Evolutionary conservation across 306 rosid species (phyloP), one percentile per base, ranked within the genome.

Genomic region (Amphicarpaea edgeworthii): DNA sequence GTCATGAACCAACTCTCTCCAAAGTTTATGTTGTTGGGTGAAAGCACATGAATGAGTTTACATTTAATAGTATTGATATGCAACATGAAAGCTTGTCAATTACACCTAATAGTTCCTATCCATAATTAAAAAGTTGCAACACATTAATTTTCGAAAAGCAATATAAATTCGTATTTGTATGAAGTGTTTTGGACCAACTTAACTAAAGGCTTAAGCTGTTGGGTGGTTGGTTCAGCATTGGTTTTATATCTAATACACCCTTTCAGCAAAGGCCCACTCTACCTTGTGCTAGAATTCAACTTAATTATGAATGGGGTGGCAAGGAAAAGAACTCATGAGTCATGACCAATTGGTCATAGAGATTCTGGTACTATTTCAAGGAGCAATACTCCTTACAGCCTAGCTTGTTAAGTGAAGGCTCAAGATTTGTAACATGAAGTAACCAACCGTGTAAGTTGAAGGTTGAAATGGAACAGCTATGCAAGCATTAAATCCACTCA

Each of bases 401-500:
- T 45, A 14, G 69, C 14, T 2, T 32, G 63, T 46, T 21, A 47
- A 59, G 47, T 20, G 64, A 34, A 57, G 24, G 32, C 63, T 59
- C 63, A n/a, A 69, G 28, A 32, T 59, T 69, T 57, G 17, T 11
- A 19, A 55, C 12, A 62, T 34, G 26, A 43, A 54, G 42, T 53
- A 53, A 17, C 14, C 58, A 54, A 55, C n/a, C 28, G 19, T 74
- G 15, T 42, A 19, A 12, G 12, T 24, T 28, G 9, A 63, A 21
- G 64, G 51, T 30, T 32, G 19, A 43, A 76, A 42, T 26, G 47
- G 45, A 70, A 70, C 45, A 34, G 30, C 37, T 49, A 45, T 38
- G 32, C 46, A 60, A 47, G 70, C 10, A 69, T 34, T 47, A 47
- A 24, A 66, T 60, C 65, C 34, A 28, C 17, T 60, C n/a, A n/a